Percentiles rank a stretch among this genome's conserved stretches.
These are phyloP conservation scores for Apophysomyces sp. DNA, from an alignment of 371 early-diverging fungal genomes.

Conservation along the genomic window DNA sequence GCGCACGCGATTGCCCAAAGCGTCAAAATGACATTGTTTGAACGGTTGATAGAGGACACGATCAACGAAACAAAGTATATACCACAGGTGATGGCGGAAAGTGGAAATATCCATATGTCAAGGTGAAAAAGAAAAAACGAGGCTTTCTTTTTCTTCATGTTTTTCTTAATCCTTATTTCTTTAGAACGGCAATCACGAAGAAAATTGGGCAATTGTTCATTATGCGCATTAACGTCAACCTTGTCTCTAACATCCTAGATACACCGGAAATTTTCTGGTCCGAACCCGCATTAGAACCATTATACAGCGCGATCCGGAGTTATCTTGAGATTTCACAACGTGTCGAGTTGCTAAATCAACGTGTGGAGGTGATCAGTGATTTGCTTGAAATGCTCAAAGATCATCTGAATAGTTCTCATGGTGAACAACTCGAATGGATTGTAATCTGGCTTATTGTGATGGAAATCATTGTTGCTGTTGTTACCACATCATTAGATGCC, in stretches of 20 bases:
- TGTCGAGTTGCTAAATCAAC: slow-evolving; percentile 50
- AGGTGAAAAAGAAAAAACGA: slow-evolving; percentile 23
- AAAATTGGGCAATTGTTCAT: slow-evolving; percentile 71
- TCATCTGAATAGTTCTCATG: slow-evolving; percentile 52
- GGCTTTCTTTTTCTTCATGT: no score
- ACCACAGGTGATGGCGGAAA: slow-evolving; percentile 74
- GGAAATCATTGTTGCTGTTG: slow-evolving; percentile 77
- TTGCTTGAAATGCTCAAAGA: slow-evolving; percentile 74
- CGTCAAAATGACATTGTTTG: slow-evolving; percentile 76
- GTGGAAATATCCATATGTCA: slow-evolving; percentile 73
- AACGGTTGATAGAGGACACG: slow-evolving; percentile 73
- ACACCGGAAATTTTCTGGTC: slow-evolving; percentile 86
- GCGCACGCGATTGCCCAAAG: slow-evolving; percentile 82
- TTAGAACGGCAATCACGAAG: slow-evolving; percentile 56
- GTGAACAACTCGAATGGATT: slow-evolving; percentile 83
- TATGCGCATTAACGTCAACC: slow-evolving; percentile 82
- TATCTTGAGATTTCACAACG: slow-evolving; percentile 82
- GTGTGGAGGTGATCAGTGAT: slow-evolving; percentile 58
- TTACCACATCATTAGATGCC: slow-evolving; percentile 79
- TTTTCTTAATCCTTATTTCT: no score
- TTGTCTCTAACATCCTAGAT: slow-evolving; percentile 78
- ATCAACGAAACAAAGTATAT: slow-evolving; percentile 81
- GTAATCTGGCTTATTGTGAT: slow-evolving; percentile 80
- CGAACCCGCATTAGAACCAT: slow-evolving; percentile 72
- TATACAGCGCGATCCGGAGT: slow-evolving; percentile 71